Conservation (phyloP, 2,329 filamentous ascomycete genomes). For the Trichoderma koningii region DNA sequence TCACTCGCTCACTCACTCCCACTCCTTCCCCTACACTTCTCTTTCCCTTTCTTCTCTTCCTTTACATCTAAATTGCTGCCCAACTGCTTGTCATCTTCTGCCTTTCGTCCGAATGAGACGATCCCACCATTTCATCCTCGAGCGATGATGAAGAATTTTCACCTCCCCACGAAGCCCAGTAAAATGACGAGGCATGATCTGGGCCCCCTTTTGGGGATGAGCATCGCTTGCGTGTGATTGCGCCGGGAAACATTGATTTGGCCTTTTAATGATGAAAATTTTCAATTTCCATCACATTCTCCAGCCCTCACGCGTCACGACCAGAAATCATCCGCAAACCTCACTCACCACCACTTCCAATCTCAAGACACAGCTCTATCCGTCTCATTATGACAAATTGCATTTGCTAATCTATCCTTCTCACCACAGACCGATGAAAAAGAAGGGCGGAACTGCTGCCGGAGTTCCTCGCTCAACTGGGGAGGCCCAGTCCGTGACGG, state of each 20-base stretch:
- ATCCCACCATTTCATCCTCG: background rate
- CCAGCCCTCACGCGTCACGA: background rate
- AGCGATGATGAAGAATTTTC: constrained; percentile 1
- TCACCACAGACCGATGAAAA: constrained; percentile 66
- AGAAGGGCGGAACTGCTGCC: constrained; percentile 67
- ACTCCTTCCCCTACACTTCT: background rate
- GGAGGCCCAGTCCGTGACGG: constrained; percentile 62
- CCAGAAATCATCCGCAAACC: background rate
- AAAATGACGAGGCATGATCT: background rate
- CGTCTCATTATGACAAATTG: background rate
- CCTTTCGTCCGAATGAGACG: background rate
- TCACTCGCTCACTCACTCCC: no score
- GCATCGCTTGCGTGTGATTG: background rate
- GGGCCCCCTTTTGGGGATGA: background rate
- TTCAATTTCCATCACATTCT: no score
- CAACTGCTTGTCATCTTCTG: background rate
- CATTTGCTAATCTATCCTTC: constrained; percentile 13
- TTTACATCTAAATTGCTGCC: background rate
- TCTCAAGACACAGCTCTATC: background rate
- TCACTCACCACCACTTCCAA: background rate
- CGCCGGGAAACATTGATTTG: background rate
- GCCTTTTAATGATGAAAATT: background rate
- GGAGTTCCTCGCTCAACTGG: constrained; percentile 67
- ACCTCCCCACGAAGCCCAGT: background rate
- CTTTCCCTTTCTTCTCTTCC: background rate